Conservation (phyloP, 495 filamentous ascomycete species). For the Talaromyces stipitatus region DNA sequence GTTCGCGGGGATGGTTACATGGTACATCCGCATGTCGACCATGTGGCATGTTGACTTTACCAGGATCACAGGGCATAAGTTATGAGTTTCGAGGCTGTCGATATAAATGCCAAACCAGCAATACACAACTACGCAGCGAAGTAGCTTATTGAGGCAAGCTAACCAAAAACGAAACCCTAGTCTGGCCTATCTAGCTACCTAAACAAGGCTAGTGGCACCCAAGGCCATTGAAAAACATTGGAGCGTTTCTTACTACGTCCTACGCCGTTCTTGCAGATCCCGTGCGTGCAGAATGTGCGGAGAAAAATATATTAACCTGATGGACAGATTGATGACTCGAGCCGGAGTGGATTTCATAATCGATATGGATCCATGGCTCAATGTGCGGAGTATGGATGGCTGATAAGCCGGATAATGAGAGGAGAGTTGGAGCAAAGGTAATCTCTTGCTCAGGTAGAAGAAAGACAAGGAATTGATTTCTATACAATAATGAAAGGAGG, state of each 20-base stretch:
- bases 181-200: constrained; percentile 17
- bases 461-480: too few relatives aligned
- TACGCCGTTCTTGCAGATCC: not conserved
- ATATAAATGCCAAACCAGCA: too few relatives aligned
- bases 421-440: too few relatives aligned
- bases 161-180: constrained; percentile 1
- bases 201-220: constrained; percentile 1
- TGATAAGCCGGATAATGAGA: not conserved
- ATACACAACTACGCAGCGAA: not conserved
- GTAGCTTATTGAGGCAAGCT: not conserved
- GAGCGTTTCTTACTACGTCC: not conserved
- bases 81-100: too few relatives aligned
- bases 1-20: not conserved
- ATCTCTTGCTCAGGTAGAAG: too few relatives aligned
- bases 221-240: not conserved
- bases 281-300: not conserved
- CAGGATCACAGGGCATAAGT: not conserved
- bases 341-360: not conserved
- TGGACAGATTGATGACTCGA: not conserved
- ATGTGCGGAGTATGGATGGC: not conserved
- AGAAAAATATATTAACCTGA: not conserved
- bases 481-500: too few relatives aligned
- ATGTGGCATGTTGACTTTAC: not conserved
- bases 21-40: not conserved
- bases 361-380: not conserved